Evolutionary conservation across 805 yeast species (phyloP).

Genomic region (Trichomonascus vanleenenianus): DNA sequence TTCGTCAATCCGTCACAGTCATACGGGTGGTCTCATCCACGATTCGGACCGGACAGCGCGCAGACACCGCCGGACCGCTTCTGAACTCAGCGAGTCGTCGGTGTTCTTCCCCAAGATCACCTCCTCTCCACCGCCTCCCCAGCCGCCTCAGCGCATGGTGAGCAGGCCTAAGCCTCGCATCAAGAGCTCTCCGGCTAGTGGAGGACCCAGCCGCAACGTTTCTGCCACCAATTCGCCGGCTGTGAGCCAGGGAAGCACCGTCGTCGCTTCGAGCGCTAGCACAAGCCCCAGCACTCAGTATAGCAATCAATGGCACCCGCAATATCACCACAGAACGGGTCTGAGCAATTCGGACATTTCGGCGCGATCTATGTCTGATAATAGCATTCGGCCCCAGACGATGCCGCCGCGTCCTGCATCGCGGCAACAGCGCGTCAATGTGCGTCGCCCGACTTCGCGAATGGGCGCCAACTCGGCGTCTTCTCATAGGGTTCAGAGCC

Average conservation of each 20-base stretch:
- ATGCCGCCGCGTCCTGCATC: slow-evolving; percentile 11
- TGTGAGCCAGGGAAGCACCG: not conserved
- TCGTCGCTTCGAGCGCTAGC: slow-evolving; percentile 7
- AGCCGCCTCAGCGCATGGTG: slow-evolving; percentile 8
- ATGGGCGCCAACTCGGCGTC: slow-evolving; percentile 12
- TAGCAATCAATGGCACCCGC: not conserved
- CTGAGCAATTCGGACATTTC: not conserved
- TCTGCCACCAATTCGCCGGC: not conserved
- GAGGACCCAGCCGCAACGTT: not conserved
- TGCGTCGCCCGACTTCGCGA: slow-evolving; percentile 16
- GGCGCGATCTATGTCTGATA: slow-evolving; percentile 4
- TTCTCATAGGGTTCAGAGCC: slow-evolving; percentile 8
- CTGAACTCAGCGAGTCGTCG: slow-evolving; percentile 13
- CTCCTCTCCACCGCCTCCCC: slow-evolving; percentile 10
- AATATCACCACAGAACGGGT: not conserved
- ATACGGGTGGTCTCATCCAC: not conserved
- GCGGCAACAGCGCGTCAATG: slow-evolving; percentile 5
- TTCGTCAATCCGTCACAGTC: not conserved
- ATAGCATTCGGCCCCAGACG: too few species aligned
- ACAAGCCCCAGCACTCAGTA: not conserved
- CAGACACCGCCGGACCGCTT: slow-evolving; percentile 6
- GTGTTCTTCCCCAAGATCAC: slow-evolving; percentile 11
- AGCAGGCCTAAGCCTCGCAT: not conserved
- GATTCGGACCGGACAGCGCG: not conserved
- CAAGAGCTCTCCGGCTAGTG: not conserved